Evolutionary conservation across 441 rosid genomes (phyloP), one percentile per base, ranked within the genome.

Genomic region (Kokia cookei): DNA sequence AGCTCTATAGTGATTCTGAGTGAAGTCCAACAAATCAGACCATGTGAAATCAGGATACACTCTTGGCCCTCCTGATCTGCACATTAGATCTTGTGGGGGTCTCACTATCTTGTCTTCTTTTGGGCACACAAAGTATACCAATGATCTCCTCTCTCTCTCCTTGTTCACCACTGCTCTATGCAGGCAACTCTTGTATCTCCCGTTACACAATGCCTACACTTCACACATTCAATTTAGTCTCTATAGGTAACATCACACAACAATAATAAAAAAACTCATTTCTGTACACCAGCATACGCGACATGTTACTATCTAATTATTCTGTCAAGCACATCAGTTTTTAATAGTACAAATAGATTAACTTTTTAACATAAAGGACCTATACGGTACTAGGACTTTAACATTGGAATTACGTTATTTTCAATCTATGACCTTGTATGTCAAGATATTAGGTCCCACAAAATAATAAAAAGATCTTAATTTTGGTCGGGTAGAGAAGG

Each of bases 131-230:
- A 91, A 91, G 79, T 82, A 89, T 14, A 81, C 94, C 86, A 89
- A 67, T 0, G 94, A 89, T 72, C 82, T 82, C 73, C 94, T 86
- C 69, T 78, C 90, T 11, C 76, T 81, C n/a, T 82, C 87, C 57
- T 82, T 70, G 57, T 86, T 82, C 79, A 90, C 97, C 70, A 91
- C 89, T 11, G 94, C 97, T 74, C 93, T 86, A 24, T 90, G 94
- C 70, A 88, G 71, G 81, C 94, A 88, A 50, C 94, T 91, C 85
- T 88, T 88, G 87, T 84, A 87, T 58, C 32, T 72, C 57, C 91
- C 92, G 58, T 91, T 91, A 7, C 90, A 82, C 71, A 87, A 64
- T 71, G 96, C 96, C 96, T 91, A 65, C 17, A 15, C 1, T 17
- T 13, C 45, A 11, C 5, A 2, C 19, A 5, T 32, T 32, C 7